Evolutionary conservation across 805 yeast genomes (phyloP).

Genomic region (Candida nemodendra): DNA sequence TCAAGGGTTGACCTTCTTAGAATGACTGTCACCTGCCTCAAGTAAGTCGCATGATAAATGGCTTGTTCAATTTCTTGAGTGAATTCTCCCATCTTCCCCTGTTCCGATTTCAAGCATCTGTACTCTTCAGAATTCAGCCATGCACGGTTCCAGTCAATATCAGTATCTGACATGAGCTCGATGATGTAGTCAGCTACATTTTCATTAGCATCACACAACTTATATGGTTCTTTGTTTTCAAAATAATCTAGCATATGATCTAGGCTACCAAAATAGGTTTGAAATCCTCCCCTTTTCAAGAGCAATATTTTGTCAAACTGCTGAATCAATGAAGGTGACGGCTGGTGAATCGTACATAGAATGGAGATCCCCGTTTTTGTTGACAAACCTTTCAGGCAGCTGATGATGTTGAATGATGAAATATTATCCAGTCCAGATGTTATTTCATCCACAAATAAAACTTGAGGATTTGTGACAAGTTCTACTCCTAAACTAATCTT

Average conservation of each 20-base stretch:
- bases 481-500: constrained; percentile 46
- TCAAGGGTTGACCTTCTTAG: too few relatives aligned
- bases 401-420: constrained; percentile 51
- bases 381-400: constrained; percentile 43
- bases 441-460: constrained; percentile 50
- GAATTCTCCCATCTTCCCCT: too few relatives aligned
- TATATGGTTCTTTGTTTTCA: constrained; percentile 32
- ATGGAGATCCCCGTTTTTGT: constrained; percentile 47
- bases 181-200: constrained; percentile 46
- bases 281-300: constrained; percentile 49
- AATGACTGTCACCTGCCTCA: too few relatives aligned
- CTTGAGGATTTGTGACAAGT: constrained; percentile 45
- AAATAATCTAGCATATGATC: constrained; percentile 37
- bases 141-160: constrained; percentile 33
- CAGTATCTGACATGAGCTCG: constrained; percentile 46
- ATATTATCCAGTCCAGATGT: constrained; percentile 54
- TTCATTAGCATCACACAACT: constrained; percentile 38
- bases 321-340: constrained; percentile 49
- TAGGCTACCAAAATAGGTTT: constrained; percentile 43
- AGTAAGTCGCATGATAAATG: too few relatives aligned
- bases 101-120: constrained; percentile 17
- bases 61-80: too few relatives aligned
- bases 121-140: constrained; percentile 31
- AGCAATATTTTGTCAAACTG: constrained; percentile 47
- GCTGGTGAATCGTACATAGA: constrained; percentile 57